These are phyloP conservation scores for Verticillium dahliae DNA, from an alignment of 2,329 filamentous ascomycete genomes.

Conservation along the genomic window DNA sequence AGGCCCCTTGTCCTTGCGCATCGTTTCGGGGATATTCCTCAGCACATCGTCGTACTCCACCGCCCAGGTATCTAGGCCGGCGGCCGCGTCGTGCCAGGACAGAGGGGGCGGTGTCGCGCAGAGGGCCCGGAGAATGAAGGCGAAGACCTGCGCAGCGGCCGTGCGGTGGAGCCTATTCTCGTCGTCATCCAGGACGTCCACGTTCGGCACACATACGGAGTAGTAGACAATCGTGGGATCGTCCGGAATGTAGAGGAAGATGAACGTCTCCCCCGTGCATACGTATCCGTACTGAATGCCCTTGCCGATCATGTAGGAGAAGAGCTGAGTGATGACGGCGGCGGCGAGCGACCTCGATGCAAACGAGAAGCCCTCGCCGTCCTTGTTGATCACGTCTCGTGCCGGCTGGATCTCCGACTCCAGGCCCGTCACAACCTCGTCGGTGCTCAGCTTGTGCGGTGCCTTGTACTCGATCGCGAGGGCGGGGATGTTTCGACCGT, in stretches of 20 bases:
- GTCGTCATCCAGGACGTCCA: constrained; percentile 25
- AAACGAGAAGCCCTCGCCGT: constrained; percentile 22
- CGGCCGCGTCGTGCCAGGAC: constrained; percentile 22
- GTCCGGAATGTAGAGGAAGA: constrained; percentile 27
- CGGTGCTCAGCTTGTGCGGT: constrained; percentile 26
- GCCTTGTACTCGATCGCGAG: constrained; percentile 30
- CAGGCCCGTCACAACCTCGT: constrained; percentile 25
- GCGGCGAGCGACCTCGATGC: constrained; percentile 20
- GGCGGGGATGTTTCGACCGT: constrained; percentile 13
- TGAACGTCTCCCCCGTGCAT: constrained; percentile 22
- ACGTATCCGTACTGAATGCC: constrained; percentile 28
- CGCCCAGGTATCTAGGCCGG: constrained; percentile 23
- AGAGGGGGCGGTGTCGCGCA: constrained; percentile 15
- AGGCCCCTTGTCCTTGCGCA: constrained; percentile 12
- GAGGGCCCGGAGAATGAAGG: constrained; percentile 27
- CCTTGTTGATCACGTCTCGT: constrained; percentile 23
- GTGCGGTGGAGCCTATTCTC: constrained; percentile 25
- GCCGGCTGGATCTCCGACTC: constrained; percentile 25
- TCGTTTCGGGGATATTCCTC: constrained; percentile 15
- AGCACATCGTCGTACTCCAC: constrained; percentile 24
- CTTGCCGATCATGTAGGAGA: constrained; percentile 30
- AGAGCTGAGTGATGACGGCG: constrained; percentile 30
- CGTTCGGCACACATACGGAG: constrained; percentile 22
- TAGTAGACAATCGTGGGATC: constrained; percentile 23
- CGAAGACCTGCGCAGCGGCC: constrained; percentile 29